These are phyloP conservation scores for Thermoascus crustaceus DNA, from an alignment of 2,329 filamentous ascomycete genomes.

Conservation along the genomic window DNA sequence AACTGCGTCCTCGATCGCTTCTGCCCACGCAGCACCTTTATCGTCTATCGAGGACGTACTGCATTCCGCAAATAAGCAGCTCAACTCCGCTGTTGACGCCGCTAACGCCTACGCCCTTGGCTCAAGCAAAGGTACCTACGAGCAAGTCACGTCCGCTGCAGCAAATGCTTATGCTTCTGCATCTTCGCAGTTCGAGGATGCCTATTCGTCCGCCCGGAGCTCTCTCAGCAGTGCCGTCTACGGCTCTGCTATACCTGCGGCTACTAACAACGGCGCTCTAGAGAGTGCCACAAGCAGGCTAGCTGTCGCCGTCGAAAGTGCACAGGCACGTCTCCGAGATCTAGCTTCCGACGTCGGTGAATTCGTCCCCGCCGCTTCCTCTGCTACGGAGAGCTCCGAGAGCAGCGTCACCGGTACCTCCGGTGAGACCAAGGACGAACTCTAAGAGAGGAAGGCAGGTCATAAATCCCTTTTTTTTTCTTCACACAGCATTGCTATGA, in stretches of 20 bases:
- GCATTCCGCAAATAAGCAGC: conserved; percentile 47
- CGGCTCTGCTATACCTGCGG: conserved; percentile 42
- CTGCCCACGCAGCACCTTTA: conserved; percentile 43
- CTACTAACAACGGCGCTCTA: conserved; percentile 34
- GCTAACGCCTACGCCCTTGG: conserved; percentile 53
- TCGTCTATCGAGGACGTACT: conserved; percentile 51
- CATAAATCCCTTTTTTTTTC: too few species aligned
- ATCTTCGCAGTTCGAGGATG: conserved; percentile 44
- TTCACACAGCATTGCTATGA: too few species aligned
- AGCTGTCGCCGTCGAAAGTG: conserved; percentile 26
- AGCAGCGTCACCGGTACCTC: conserved; percentile 40
- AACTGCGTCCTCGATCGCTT: conserved; percentile 31
- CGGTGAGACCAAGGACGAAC: conserved; percentile 44
- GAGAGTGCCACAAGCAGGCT: conserved; percentile 25
- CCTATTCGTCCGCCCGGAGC: conserved; percentile 46
- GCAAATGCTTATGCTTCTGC: conserved; percentile 46
- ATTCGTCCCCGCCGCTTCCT: conserved; percentile 29
- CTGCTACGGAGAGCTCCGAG: conserved; percentile 39
- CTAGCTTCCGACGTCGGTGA: conserved; percentile 25
- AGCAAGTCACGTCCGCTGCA: conserved; percentile 47
- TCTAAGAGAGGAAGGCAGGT: conserved; percentile 26
- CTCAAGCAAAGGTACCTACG: conserved; percentile 44
- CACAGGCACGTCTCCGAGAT: conserved; percentile 23
- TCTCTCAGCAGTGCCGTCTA: conserved; percentile 52
- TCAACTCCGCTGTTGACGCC: conserved; percentile 52